A percentile compares a stretch with the other conserved stretches of the same genome.
Evolutionary conservation across 768 basidiomycete genomes (phyloP).

Genomic region (Kwoniella dendrophila): DNA sequence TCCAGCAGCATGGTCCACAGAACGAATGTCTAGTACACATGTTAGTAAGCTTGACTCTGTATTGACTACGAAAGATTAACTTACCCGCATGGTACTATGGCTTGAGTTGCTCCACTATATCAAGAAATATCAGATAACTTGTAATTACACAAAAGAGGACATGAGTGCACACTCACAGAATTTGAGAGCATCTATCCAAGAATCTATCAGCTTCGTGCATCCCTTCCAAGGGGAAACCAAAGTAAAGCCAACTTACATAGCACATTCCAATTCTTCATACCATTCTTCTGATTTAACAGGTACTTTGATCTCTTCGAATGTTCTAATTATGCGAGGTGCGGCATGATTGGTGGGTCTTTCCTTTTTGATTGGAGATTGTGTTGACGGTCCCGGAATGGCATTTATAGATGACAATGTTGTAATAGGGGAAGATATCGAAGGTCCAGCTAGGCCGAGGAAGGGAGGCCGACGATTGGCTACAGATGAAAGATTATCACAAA

Average conservation of each 20-base stretch:
- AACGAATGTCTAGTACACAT: constrained; percentile 39
- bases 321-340: constrained; percentile 34
- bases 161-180: constrained; percentile 31
- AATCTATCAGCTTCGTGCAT: background rate
- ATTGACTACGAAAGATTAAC: constrained; percentile 1
- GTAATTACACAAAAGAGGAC: background rate
- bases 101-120: constrained; percentile 38
- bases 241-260: constrained; percentile 35
- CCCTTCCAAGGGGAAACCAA: no score
- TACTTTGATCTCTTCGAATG: constrained; percentile 45
- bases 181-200: constrained; percentile 40
- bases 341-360: constrained; percentile 10
- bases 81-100: constrained; percentile 49
- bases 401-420: constrained; percentile 8
- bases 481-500: background rate
- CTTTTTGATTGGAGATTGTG: constrained; percentile 5
- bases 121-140: background rate
- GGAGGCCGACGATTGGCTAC: constrained; percentile 5
- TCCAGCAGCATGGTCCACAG: constrained; percentile 48
- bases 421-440: constrained; percentile 15
- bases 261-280: constrained; percentile 51
- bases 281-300: constrained; percentile 42
- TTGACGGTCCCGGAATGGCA: background rate
- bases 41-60: background rate
- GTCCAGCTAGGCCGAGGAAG: constrained; percentile 11